A percentile compares a stretch with the other conserved stretches of the same genome.
These are phyloP conservation scores for Ulota crispa DNA, from an alignment of 225 moss, liverwort and hornwort species.

Conservation along the genomic window DNA sequence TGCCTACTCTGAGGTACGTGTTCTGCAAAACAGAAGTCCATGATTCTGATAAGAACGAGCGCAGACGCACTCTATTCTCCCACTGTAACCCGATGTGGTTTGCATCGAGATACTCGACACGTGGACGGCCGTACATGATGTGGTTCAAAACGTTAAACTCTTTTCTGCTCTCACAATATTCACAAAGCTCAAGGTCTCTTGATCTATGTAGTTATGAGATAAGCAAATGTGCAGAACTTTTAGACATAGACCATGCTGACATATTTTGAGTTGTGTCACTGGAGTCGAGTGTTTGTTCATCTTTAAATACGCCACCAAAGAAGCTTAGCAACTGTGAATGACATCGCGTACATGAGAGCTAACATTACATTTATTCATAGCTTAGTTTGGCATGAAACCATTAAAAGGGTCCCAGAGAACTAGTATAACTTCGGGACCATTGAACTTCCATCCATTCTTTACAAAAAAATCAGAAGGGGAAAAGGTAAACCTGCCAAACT, in stretches of 20 bases:
- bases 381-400: not conserved
- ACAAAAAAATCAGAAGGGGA: not conserved
- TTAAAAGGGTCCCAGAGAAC: not conserved
- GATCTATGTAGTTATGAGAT: not conserved
- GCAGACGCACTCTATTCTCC: not conserved
- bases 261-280: not conserved
- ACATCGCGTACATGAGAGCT: not conserved
- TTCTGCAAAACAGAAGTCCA: not conserved
- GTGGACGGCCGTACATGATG: not conserved
- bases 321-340: not conserved
- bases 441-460: not conserved
- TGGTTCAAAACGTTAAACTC: not conserved
- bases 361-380: not conserved
- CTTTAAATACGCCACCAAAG: not conserved
- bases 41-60: not conserved
- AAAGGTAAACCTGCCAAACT: not conserved
- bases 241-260: not conserved
- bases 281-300: not conserved
- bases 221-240: not conserved
- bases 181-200: not conserved
- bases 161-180: not conserved
- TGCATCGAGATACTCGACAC: not conserved
- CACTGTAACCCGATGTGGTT: too few species aligned
- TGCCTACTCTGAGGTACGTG: slow-evolving; percentile 10
- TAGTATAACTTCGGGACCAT: not conserved